These are phyloP conservation scores for Boechera divaricarpa DNA, from an alignment of 345 rosid species.

Conservation along the genomic window DNA sequence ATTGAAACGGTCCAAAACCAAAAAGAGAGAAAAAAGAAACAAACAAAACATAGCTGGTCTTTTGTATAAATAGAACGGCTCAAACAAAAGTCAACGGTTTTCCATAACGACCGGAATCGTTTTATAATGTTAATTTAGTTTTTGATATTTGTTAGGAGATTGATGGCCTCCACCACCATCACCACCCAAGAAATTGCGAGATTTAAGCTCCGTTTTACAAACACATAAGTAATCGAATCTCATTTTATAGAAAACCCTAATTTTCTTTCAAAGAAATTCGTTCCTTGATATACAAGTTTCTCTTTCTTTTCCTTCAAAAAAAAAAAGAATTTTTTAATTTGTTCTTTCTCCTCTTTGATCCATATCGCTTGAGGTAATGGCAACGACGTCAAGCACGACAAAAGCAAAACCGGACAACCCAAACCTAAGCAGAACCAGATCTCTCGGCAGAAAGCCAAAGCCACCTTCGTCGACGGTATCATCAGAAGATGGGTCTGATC, in stretches of 20 bases:
- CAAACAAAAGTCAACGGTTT: constrained; percentile 44
- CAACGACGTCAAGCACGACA: constrained; percentile 51
- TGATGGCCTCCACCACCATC: constrained; percentile 49
- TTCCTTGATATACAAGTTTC: constrained; percentile 42
- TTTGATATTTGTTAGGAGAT: constrained; percentile 32
- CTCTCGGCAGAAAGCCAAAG: constrained; percentile 38
- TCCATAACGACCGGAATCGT: constrained; percentile 43
- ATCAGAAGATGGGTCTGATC: constrained; percentile 41
- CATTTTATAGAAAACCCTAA: constrained; percentile 42
- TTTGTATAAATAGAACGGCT: constrained; percentile 44
- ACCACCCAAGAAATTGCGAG: constrained; percentile 31
- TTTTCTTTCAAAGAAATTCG: constrained; percentile 7
- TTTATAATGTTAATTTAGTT: constrained; percentile 38
- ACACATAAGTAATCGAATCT: constrained; percentile 29
- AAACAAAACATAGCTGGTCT: neutral
- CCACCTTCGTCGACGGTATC: constrained; percentile 30
- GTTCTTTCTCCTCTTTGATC: constrained; percentile 17
- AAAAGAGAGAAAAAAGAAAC: constrained; percentile 6
- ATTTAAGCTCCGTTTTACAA: constrained; percentile 47
- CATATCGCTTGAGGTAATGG: constrained; percentile 24
- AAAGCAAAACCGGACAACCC: constrained; percentile 45
- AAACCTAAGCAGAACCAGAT: constrained; percentile 44
- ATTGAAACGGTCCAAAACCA: constrained; percentile 39
- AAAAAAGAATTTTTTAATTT: neutral
- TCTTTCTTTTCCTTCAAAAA: constrained; percentile 2